These are phyloP conservation scores for Ustilago tritici DNA, from an alignment of 1,284 basidiomycete genomes.

Conservation along the genomic window DNA sequence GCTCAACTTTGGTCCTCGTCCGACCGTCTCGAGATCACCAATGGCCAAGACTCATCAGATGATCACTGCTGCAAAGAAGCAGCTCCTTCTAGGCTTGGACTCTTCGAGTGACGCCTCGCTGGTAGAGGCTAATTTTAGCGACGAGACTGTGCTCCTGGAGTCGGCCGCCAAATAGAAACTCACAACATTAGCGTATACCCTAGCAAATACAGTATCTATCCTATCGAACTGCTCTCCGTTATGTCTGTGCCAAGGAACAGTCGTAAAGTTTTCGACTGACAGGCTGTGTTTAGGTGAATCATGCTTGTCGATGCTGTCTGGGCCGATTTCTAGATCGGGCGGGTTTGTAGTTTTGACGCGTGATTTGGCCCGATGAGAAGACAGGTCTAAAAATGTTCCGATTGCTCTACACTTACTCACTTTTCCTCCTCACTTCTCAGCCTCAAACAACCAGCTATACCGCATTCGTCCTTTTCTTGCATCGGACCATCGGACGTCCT, in stretches of 20 bases:
- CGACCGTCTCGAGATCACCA: not conserved
- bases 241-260: too few relatives aligned
- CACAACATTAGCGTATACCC: conserved; percentile 11
- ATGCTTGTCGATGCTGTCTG: not conserved
- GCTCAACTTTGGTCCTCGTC: conserved; percentile 8
- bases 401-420: not conserved
- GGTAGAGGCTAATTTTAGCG: conserved; percentile 12
- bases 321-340: not conserved
- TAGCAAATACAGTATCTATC: not conserved
- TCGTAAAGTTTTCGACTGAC: too few relatives aligned
- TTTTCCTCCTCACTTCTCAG: not conserved
- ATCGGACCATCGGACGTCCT: conserved; percentile 4
- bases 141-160: conserved; percentile 34
- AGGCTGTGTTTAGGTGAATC: not conserved
- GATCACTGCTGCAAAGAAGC: conserved; percentile 1
- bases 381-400: not conserved
- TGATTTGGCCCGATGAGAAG: not conserved
- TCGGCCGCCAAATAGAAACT: not conserved
- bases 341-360: not conserved
- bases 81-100: conserved; percentile 24
- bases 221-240: too few relatives aligned
- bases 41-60: not conserved
- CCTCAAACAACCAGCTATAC: not conserved
- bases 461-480: not conserved
- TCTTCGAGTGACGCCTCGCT: conserved; percentile 17